phyloP scores from a whole-genome alignment of 768 basidiomycete species.

The Flagelloscypha sp. region DNA sequence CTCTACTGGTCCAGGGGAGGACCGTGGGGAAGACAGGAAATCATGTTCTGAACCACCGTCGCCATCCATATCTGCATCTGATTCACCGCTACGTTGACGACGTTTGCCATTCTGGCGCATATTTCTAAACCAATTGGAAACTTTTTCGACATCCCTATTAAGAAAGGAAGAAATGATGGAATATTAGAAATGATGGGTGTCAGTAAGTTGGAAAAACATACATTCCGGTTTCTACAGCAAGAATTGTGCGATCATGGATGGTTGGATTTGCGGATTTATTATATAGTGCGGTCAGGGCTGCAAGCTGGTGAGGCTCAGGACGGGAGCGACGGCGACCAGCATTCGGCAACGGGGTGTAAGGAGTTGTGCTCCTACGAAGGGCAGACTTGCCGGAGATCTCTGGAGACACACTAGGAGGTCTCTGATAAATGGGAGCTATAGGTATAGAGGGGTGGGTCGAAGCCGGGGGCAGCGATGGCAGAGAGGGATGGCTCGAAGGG shows the following conservation, averaged over 20 bases:
- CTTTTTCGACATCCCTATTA: slow-evolving; percentile 69
- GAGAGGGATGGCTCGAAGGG: slow-evolving; percentile 38
- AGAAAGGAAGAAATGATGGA: slow-evolving; percentile 1
- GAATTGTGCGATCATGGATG: slow-evolving; percentile 68
- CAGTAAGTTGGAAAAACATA: slow-evolving; percentile 26
- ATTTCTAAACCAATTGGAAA: slow-evolving; percentile 86
- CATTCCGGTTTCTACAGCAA: slow-evolving; percentile 76
- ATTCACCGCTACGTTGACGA: slow-evolving; percentile 39
- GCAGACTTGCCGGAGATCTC: slow-evolving; percentile 22
- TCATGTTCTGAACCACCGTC: slow-evolving; percentile 17
- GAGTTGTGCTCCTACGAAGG: slow-evolving; percentile 32
- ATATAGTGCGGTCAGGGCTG: slow-evolving; percentile 64
- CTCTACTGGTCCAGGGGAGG: too few species aligned
- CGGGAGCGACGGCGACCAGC: slow-evolving; percentile 63
- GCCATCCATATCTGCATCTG: slow-evolving; percentile 39
- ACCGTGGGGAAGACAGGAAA: slow-evolving; percentile 9
- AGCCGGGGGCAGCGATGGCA: slow-evolving; percentile 27
- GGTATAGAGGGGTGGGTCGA: slow-evolving; percentile 25
- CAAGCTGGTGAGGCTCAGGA: slow-evolving; percentile 72
- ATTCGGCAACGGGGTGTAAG: slow-evolving; percentile 36
- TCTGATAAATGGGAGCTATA: slow-evolving; percentile 18
- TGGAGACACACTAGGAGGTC: slow-evolving; percentile 33
- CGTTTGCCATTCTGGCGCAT: slow-evolving; percentile 76
- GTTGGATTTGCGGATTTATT: slow-evolving; percentile 63
- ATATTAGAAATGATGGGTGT: slow-evolving; percentile 3